Base-by-base conservation (phyloP, 140 eudicot genomes). In the Anethum foeniculum region DNA sequence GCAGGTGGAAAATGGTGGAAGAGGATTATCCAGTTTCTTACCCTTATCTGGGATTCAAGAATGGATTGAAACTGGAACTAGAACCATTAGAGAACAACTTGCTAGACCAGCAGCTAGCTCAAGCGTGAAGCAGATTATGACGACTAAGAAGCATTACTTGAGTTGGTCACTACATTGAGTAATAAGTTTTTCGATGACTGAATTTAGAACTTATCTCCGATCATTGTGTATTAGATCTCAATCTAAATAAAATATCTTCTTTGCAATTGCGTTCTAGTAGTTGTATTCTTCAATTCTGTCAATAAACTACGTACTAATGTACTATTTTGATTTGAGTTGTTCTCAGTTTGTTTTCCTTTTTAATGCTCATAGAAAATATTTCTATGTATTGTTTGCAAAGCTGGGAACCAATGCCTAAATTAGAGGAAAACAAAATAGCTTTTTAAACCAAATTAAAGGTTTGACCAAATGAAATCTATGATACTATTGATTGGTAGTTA, bases 1-100 rank as follows among this genome's bases (percentile, higher is more conserved):
- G 44, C 77, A 88, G 91, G 82, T 88, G 91, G 91, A 88, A 85
- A 79, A 76, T 47, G n/a, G 38, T 79, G 58, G 91, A 81, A 58
- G 89, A 85, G 23, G 91, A 88, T 16, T 54, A 6, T 51, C 89
- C 91, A 54, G 46, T 88, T 10, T 85, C 83, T 19, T 62, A 52
- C 67, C 91, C 91, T 15, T 88, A 85, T 43, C 8, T 88, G 86
- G 89, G 83, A 0, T 88, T 88, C 82, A 83, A 80, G 71, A 71
- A 71, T 71, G 91, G 89, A 5, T 32, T 88, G 19, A 30, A 51
- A 74, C 46, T 88, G 54, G 87, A 88, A 76, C 58, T 85, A 9
- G 82, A 88, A 74, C 78, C 80, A 64, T 23, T 72, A 19, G 34
- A 25, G 23, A 73, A 43, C 19, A 62, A 32, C 71, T 3, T 62